These are phyloP conservation scores for Oryza glumipatula DNA, from an alignment of 176 grass and related monocot species.

Conservation along the genomic window DNA sequence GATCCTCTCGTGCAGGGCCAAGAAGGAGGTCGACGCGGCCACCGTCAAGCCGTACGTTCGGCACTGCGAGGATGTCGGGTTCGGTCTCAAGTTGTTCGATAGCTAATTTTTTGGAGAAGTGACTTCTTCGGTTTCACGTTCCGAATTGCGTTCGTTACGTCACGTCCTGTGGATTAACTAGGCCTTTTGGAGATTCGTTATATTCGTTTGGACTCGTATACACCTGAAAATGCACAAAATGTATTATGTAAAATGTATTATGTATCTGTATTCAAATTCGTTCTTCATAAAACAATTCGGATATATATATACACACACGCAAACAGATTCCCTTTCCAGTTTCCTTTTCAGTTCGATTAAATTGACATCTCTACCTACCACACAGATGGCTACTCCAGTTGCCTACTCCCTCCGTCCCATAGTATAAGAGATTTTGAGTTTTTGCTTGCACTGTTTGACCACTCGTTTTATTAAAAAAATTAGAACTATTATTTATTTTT, in stretches of 20 bases:
- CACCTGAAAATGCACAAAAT: slow-evolving; percentile 4
- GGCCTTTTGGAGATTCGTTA: slow-evolving; percentile 33
- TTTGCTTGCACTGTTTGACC: no score
- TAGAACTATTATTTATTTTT: no score
- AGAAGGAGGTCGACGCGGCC: slow-evolving; percentile 64
- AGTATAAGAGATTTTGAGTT: no score
- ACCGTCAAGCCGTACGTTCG: slow-evolving; percentile 60
- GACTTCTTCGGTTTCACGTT: background rate
- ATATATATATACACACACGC: background rate
- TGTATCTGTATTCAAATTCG: slow-evolving; percentile 36
- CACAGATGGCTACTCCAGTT: background rate
- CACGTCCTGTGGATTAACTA: slow-evolving; percentile 35
- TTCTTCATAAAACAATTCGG: slow-evolving; percentile 3
- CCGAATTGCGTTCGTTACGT: background rate
- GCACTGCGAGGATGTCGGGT: slow-evolving; percentile 84
- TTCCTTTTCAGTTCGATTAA: background rate
- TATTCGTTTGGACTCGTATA: slow-evolving; percentile 36
- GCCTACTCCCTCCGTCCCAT: background rate
- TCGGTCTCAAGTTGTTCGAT: slow-evolving; percentile 80
- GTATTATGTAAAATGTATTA: background rate
- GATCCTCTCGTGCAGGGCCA: slow-evolving; percentile 58
- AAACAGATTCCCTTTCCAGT: background rate
- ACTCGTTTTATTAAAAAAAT: no score
- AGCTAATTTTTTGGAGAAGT: slow-evolving; percentile 33
- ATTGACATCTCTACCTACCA: background rate